phyloP scores from a whole-genome alignment of 202 grass and related monocot species.

The Schoenoplectus triqueter region DNA sequence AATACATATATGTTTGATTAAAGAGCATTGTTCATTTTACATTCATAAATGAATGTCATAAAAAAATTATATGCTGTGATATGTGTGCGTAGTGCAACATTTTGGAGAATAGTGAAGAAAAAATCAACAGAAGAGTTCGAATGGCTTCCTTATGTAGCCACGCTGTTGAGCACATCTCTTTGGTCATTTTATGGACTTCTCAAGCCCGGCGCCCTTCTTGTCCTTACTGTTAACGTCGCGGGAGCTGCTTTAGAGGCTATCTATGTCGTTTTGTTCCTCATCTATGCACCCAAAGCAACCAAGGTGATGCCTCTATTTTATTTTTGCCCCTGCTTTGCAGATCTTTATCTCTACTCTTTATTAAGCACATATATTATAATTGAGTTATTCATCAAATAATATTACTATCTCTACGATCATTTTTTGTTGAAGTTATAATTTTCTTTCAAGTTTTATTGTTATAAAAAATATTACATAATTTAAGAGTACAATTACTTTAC shows the following conservation, averaged over 20 bases:
- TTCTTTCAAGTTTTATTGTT: no score
- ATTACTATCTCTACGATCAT: no score
- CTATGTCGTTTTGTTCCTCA: conserved; percentile 71
- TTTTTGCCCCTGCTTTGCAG: no score
- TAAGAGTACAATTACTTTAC: no score
- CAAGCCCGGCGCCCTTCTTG: conserved; percentile 75
- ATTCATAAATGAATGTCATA: background rate
- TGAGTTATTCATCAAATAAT: no score
- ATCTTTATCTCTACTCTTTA: no score
- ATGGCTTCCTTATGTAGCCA: conserved; percentile 78
- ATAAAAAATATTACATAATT: no score
- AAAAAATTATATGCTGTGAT: background rate
- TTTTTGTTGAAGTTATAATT: no score
- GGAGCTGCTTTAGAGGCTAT: conserved; percentile 52
- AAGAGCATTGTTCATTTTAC: background rate
- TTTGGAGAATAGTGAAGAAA: conserved; percentile 70
- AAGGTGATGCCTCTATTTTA: conserved; percentile 32
- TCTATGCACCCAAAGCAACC: conserved; percentile 58
- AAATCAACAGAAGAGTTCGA: conserved; percentile 75
- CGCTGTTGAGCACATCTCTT: conserved; percentile 70
- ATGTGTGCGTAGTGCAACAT: conserved; percentile 53
- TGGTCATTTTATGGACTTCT: conserved; percentile 88
- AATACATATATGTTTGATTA: background rate
- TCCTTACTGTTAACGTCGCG: conserved; percentile 73
- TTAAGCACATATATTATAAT: no score